Evolutionary conservation across 2,329 filamentous ascomycete species (phyloP), one percentile per base, ranked within the genome.

Genomic region (Thermomyces lanuginosus): DNA sequence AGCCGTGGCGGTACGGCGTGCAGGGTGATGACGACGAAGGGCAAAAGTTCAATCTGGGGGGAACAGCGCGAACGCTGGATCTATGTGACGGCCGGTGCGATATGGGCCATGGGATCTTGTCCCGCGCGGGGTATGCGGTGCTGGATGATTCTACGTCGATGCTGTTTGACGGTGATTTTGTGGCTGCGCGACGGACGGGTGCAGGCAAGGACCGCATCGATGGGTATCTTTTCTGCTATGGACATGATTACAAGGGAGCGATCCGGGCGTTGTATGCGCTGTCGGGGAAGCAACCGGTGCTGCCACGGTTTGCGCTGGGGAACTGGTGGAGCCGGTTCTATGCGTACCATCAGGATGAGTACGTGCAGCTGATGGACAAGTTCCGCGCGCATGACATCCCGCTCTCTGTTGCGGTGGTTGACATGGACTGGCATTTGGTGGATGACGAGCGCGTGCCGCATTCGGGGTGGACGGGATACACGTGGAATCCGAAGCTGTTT

Each of bases 281-380:
- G 8, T 70, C 66, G 2, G 69, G 69, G 2, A 53, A 51, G 11
- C 66, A 70, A 36, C 68, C 69, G 3, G 31, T 61, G 6, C 43
- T 73, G 1, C 69, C 69, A 0, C 54, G 69, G 8, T 73, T 63
- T 55, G 57, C 64, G 0, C 48, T 75, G 19, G 69, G 70, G 0
- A 75, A 74, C 36, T 76, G 71, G 70, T 75, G 70, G 70, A 69
- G 63, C 24, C 55, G 71, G 5, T 75, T 73, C 42, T 63, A 74
- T 38, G 58, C 57, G 2, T 76, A 74, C 39, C 54, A 51, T 1
- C 56, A 60, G 15, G 51, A 62, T 2, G 64, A 69, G 36, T 75
- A 74, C 38, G 33, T 72, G 2, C 45, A 49, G 8, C 51, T 76
- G 9, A 65, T 75, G 55, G 64, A 70, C 29, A 54, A 56, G 26